Base-by-base conservation (phyloP, 2,329 filamentous ascomycete species). In the Neopestalotiopsis sp. region DNA sequence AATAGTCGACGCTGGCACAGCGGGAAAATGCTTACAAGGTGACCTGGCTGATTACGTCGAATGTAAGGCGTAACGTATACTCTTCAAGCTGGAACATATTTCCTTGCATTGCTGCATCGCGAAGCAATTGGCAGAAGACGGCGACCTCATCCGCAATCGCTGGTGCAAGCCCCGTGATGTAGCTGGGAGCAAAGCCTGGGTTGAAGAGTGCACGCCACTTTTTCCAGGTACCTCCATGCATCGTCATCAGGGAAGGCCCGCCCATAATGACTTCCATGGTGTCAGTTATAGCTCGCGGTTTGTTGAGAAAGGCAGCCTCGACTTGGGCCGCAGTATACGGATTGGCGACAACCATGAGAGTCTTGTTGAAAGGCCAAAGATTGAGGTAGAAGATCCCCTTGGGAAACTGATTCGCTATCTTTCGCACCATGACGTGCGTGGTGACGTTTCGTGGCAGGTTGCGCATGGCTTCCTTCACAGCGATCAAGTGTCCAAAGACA, bases 1-100 rank as follows among this genome's bases (percentile, higher is more conserved):
- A 20, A 17, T 17, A 38, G 17, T 20, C 14, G 14, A 49, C 4
- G 14, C 17, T 49, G 45, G 14, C 14, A 7, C 45, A n/a, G 17
- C 4, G 17, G 14, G 14, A 20, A 20, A 49, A 24, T 2, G 56
- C 70, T 67, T 32, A 74, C 71, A 75, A 65, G 14, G 73, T 72
- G 2, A 74, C 70, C 14, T 70, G 68, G 10, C 56, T 65, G 20
- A 75, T 76, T 56, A 76, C 65, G 61, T 77, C 75, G 5, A 74
- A 72, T 2, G 74, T 76, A 4, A 75, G 69, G n/a, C 72, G 67
- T 3, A 73, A 65, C 1, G 74, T 75, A 45, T 70, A 69, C 13
- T 75, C 73, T 66, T 76, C 74, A 32, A 76, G 30, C 30, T 72
- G 69, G 24, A 74, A 73, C 32, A 75, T 64, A 69, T 9, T 71